These are phyloP conservation scores for Alternaria ethzedia DNA, from an alignment of 2,329 filamentous ascomycete species.

Conservation along the genomic window DNA sequence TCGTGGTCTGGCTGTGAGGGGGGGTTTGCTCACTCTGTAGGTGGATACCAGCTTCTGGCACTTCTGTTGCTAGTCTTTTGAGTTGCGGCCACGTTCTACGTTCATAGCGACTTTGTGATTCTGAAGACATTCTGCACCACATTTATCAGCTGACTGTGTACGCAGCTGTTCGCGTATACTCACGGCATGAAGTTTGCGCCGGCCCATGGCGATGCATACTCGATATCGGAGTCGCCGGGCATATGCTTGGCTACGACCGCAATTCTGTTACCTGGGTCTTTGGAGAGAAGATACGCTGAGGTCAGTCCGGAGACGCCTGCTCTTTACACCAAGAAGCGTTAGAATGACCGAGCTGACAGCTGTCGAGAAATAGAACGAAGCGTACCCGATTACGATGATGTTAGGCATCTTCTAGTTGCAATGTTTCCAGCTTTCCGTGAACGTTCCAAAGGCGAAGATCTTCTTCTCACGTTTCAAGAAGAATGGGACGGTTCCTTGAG, in stretches of 20 bases:
- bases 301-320: constrained; percentile 72
- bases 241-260: constrained; percentile 80
- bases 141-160: background rate
- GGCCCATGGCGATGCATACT: constrained; percentile 91
- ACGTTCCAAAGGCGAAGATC: background rate
- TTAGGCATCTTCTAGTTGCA: constrained; percentile 19
- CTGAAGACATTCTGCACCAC: constrained; percentile 3
- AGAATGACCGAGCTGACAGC: background rate
- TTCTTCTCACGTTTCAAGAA: background rate
- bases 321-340: constrained; percentile 44
- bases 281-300: constrained; percentile 65
- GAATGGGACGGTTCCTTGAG: background rate
- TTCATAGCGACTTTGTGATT: constrained; percentile 2
- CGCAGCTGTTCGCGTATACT: background rate
- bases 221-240: constrained; percentile 89
- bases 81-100: constrained; percentile 51
- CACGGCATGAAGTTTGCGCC: constrained; percentile 66
- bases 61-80: constrained; percentile 56
- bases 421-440: background rate
- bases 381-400: constrained; percentile 56
- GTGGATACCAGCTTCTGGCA: constrained; percentile 79
- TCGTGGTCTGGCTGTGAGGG: background rate
- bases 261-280: background rate
- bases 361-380: background rate
- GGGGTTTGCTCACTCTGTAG: constrained; percentile 63